A percentile compares a stretch with the other conserved stretches of the same genome.
These are phyloP conservation scores for Juglanconis juglandina DNA, from an alignment of 2,329 filamentous ascomycete genomes.

Conservation along the genomic window DNA sequence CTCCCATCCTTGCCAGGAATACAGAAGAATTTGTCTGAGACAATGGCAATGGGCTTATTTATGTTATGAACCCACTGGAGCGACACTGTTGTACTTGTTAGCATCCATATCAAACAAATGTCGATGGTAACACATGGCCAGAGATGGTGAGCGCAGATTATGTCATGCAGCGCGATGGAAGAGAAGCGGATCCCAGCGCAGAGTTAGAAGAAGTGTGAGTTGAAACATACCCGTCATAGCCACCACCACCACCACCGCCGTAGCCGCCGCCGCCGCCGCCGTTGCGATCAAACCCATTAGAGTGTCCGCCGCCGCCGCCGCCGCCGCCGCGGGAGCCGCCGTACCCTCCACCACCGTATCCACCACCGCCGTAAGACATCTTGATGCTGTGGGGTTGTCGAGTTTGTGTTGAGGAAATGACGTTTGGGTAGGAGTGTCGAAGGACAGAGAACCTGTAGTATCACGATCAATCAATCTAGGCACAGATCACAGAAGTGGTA, in stretches of 20 bases:
- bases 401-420: not conserved
- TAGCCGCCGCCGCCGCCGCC: slow-evolving; percentile 45
- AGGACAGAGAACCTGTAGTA: slow-evolving; percentile 5
- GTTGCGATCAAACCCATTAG: slow-evolving; percentile 33
- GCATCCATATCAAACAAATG: slow-evolving; percentile 30
- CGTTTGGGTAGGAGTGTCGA: slow-evolving; percentile 10
- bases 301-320: slow-evolving; percentile 49
- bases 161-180: not conserved
- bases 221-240: slow-evolving; percentile 31
- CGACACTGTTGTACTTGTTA: slow-evolving; percentile 34
- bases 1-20: no score
- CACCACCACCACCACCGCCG: slow-evolving; percentile 38
- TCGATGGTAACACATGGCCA: not conserved
- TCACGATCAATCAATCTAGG: slow-evolving; percentile 10
- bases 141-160: not conserved
- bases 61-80: no score
- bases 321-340: slow-evolving; percentile 43
- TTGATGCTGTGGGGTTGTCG: slow-evolving; percentile 20
- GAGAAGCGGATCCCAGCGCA: not conserved
- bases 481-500: not conserved
- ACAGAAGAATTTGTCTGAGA: no score
- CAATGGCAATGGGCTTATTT: no score
- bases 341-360: slow-evolving; percentile 38
- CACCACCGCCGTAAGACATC: slow-evolving; percentile 45
- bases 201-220: slow-evolving; percentile 19